phyloP scores from a whole-genome alignment of 306 rosid genomes.

The Vicia faba region DNA sequence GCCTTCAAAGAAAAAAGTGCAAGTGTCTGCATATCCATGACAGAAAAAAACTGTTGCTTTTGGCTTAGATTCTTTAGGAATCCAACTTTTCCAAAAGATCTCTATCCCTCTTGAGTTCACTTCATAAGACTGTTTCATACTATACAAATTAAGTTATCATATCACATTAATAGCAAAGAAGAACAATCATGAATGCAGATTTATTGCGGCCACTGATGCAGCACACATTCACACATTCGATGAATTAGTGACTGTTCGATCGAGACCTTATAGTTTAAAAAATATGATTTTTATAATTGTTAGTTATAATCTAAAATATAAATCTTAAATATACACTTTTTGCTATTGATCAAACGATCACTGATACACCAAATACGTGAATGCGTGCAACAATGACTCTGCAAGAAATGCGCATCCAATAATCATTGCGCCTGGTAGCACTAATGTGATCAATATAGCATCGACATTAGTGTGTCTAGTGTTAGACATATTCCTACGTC shows the following conservation, averaged over 20 bases:
- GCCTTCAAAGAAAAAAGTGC: slow-evolving; percentile 97
- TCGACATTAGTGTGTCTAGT: background rate
- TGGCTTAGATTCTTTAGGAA: slow-evolving; percentile 59
- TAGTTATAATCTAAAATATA: no score
- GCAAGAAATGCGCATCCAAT: no score
- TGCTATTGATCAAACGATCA: no score
- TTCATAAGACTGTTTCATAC: slow-evolving; percentile 62
- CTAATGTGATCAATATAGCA: background rate
- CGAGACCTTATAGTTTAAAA: no score
- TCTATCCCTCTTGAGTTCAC: slow-evolving; percentile 70
- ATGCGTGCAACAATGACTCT: no score
- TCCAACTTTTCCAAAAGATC: slow-evolving; percentile 87
- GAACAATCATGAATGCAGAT: background rate
- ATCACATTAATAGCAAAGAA: slow-evolving; percentile 11
- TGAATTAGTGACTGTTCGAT: no score
- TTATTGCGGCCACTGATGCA: no score
- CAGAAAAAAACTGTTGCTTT: slow-evolving; percentile 79
- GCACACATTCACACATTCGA: no score
- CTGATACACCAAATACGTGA: no score
- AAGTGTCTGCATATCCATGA: slow-evolving; percentile 95
- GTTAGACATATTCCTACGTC: background rate
- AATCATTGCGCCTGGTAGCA: background rate
- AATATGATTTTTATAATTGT: no score
- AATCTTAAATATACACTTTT: no score
- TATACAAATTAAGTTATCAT: slow-evolving; percentile 33